Base-by-base conservation (phyloP, 2,329 filamentous ascomycete genomes). In the Aureobasidium musti region DNA sequence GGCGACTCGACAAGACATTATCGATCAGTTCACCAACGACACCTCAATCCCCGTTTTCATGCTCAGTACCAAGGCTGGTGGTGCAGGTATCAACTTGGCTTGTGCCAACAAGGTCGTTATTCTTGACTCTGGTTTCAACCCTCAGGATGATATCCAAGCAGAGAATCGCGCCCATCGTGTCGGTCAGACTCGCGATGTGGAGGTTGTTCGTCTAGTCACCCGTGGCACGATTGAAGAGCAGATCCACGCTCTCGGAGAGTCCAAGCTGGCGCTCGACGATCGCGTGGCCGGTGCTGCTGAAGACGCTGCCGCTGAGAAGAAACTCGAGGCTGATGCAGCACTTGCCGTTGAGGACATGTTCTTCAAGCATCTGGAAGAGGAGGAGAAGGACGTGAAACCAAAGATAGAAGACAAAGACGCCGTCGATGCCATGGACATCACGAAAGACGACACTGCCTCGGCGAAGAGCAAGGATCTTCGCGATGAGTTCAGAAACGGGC, bases 61-160 rank as follows among this genome's bases (percentile, higher is more conserved):
- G 70, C 85, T 99, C 6, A 95, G 91, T 0, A 99, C 95, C 0
- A 94, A 92, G 68, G 93, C 94, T 0, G 95, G 95, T 63, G 95
- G 95, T n/a, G 95, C 94, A 0, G 95, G 95, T 47, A 96, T 99
- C 80, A 99, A 99, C 77, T 80, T 99, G 65, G 95, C 94, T 8
- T 91, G 90, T 41, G 95, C 95, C 5, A 98, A 98, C 81, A 98
- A 97, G 79, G 94, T 99, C 72, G 87, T 99, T 78, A 95, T 99
- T 73, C 97, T 98, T 76, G 95, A 99, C 78, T 90, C 91, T 70
- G 91, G 89, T n/a, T 97, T 97, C 80, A 99, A 99, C 72, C 95
- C 95, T 0, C 95, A 99, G 75, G 94, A 98, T 72, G 95, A 99
- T 75, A 88, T 97, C n/a, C 95, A 99, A 77, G 95, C 95, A 0